These are phyloP conservation scores for Penicillium paradoxum DNA, from an alignment of 495 filamentous ascomycete species.

Conservation along the genomic window DNA sequence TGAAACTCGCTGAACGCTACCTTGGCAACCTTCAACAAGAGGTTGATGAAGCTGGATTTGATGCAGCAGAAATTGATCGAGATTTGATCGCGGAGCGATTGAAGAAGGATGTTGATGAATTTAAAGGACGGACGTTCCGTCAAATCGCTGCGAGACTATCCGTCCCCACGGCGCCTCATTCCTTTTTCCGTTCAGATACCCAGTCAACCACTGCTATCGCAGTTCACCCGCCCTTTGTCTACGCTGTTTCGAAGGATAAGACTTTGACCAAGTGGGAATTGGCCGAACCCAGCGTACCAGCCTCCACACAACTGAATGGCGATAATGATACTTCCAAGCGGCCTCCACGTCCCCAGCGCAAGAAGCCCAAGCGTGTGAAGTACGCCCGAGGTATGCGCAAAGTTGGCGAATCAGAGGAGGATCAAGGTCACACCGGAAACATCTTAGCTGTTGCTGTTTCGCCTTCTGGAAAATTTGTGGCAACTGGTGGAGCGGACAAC, in stretches of 20 bases:
- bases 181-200: conserved; percentile 71
- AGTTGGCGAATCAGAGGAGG: conserved; percentile 55
- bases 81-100: conserved; percentile 86
- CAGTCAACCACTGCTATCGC: conserved; percentile 75
- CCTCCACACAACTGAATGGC: conserved; percentile 38
- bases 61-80: conserved; percentile 87
- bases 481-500: conserved; percentile 79
- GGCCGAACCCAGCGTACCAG: conserved; percentile 32
- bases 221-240: conserved; percentile 68
- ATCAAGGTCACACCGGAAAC: conserved; percentile 66
- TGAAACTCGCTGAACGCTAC: conserved; percentile 89
- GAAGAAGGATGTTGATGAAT: conserved; percentile 88
- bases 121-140: conserved; percentile 84
- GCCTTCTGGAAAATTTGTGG: conserved; percentile 82
- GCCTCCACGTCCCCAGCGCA: conserved; percentile 57
- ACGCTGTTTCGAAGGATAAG: conserved; percentile 82
- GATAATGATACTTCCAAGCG: conserved; percentile 57
- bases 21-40: conserved; percentile 83
- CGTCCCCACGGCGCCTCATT: conserved; percentile 56
- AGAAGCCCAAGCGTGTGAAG: conserved; percentile 64
- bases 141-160: conserved; percentile 65
- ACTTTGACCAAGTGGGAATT: conserved; percentile 85
- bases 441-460: conserved; percentile 85
- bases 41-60: conserved; percentile 77
- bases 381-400: conserved; percentile 61